Percentiles rank a stretch among this genome's conserved stretches.
These are phyloP conservation scores for Fraxinus cuspidata DNA, from an alignment of 257 asterid species.

Conservation along the genomic window DNA sequence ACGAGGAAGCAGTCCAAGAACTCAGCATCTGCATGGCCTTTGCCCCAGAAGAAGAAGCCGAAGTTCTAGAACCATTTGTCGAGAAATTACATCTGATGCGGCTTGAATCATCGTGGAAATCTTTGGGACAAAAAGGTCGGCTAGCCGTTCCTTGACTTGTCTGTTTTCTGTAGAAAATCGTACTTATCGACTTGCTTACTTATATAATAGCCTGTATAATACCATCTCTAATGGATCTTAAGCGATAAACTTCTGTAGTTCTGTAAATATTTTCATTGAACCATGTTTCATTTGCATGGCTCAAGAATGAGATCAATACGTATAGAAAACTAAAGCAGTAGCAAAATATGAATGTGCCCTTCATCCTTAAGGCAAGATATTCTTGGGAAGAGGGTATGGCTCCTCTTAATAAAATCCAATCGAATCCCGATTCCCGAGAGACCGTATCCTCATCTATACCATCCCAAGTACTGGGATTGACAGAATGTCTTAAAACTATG, in stretches of 20 bases:
- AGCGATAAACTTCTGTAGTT: conserved; percentile 13
- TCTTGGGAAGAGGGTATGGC: too few relatives aligned
- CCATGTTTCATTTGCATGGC: conserved; percentile 21
- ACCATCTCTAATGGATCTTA: conserved; percentile 3
- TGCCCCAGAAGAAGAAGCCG: conserved; percentile 89
- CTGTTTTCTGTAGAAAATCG: neutral
- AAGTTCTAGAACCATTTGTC: conserved; percentile 71
- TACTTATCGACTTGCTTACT: neutral
- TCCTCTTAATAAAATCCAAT: too few relatives aligned
- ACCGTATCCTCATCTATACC: too few relatives aligned
- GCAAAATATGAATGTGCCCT: neutral
- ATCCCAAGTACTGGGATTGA: too few relatives aligned
- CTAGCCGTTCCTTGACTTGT: conserved; percentile 47
- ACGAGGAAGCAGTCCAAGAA: conserved; percentile 85
- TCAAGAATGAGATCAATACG: neutral
- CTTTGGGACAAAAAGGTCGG: conserved; percentile 53
- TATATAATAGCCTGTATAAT: neutral
- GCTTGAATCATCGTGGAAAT: conserved; percentile 69
- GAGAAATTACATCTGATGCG: conserved; percentile 77
- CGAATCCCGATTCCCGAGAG: too few relatives aligned
- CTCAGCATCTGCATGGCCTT: conserved; percentile 97
- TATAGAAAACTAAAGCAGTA: neutral
- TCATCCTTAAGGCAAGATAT: neutral
- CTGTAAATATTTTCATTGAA: conserved; percentile 27
- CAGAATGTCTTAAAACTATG: too few relatives aligned